Base-by-base conservation (phyloP, 1,284 basidiomycete species). In the Cystobasidium slooffiae region DNA sequence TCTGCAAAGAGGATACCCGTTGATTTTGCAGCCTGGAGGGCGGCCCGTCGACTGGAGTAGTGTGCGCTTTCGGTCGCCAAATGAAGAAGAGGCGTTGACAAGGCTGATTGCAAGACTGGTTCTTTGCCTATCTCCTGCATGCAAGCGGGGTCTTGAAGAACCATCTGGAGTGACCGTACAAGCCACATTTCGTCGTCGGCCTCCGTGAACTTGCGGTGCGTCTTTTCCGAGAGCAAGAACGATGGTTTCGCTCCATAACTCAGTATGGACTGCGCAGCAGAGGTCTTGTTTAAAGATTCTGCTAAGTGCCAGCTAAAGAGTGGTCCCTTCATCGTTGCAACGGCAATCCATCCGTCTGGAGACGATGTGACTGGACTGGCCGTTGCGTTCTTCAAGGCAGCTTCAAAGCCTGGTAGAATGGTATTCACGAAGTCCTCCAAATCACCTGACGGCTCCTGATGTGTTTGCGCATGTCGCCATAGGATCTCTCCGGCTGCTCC, bases 161-260 rank as follows among this genome's bases (percentile, higher is more conserved):
- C 43, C 41, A 20, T 56, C 46, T 49, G 85, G 6, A 86, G 81
- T 0, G 91, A 89, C 41, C 89, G 86, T n/a, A 92, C 83, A 3
- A 96, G 83, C 94, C 94, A 96, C 18, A 79, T 80, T 77, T 92
- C 88, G 43, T 95, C 93, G 20, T 88, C 87, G 0, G 83, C 79
- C 6, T 88, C 86, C 6, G 84, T 83, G 6, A 90, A 79, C 81
- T 92, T 93, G 72, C 89, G 87, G 80, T 93, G 94, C 0, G 92
- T 88, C 82, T 91, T 94, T 72, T 94, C 93, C 87, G 88, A 92
- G 22, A 95, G 80, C 51, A 97, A 81, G 83, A 96, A 96, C 0
- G 90, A 90, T 0, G 93, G 91, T 80, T 93, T 96, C 31, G 79
- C 76, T 18, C 83, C 83, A 6, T 80, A 76, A 6, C 85, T 81